Base-by-base conservation (phyloP, 2,329 filamentous ascomycete genomes). In the Trichoderma guizhouense region DNA sequence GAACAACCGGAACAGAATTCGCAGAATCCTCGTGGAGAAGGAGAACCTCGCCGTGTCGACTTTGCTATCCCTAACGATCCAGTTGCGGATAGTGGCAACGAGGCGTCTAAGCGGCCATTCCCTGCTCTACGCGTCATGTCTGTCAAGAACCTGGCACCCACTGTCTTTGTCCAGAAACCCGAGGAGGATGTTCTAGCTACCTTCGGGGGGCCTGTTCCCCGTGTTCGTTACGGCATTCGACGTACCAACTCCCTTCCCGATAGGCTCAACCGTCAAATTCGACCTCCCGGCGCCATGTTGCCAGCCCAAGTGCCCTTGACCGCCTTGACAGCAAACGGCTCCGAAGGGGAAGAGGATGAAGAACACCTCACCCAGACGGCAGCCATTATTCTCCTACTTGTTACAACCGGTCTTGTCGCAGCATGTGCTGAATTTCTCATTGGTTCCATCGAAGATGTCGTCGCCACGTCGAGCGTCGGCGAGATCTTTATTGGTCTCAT, bases 161-260 rank as follows among this genome's bases (percentile, higher is more conserved):
- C 90, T 12, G 91, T 94, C 71, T 94, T 95, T 75, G 84, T 83
- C 0, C 85, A 87, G 72, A 82, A 83, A 7, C 78, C 81, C 2
- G 81, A 82, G 21, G 21, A 74, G 2, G 72, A 75, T 5, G 74
- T 71, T 1, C 30, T 75, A 2, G 75, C 79, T 14, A 72, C 79
- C 7, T 77, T 78, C 4, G 74, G 81, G 9, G 84, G 87, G 3
- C 83, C 85, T 12, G 84, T 89, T 57, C 88, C 89, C 7, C 85
- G 86, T 34, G 86, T 90, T 72, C 85, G 87, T 55, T 88, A 88
- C 75, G 88, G 88, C n/a, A 89, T 93, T 68, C 90, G 91, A 71
- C 87, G 92, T 69, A 93, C 92, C 24, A 93, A 89, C 78, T 94
- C 92, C 0, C 85, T 94, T 3, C 92, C 92, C 0, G 91, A 92